Percentiles rank a stretch among this genome's conserved stretches.
These are phyloP conservation scores for Cercospora sp. DNA, from an alignment of 2,329 filamentous ascomycete genomes.

Conservation along the genomic window DNA sequence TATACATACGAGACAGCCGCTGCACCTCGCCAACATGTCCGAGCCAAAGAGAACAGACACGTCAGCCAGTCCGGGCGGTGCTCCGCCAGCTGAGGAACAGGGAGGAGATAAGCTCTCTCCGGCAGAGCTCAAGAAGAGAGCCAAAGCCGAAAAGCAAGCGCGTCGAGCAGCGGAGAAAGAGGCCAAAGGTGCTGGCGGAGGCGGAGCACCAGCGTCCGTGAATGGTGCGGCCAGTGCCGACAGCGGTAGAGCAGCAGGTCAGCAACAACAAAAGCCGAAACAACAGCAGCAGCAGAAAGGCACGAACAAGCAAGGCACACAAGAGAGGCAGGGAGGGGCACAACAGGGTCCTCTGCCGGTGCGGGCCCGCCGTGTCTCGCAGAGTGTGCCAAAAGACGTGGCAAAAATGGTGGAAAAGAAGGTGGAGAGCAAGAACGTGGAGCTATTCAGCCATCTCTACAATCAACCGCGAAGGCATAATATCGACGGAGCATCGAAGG, in stretches of 20 bases:
- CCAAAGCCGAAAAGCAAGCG: conserved; percentile 89
- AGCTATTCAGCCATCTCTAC: conserved; percentile 70
- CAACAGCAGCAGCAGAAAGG: conserved; percentile 35
- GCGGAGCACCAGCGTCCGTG: conserved; percentile 8
- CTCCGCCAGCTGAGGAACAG: conserved; percentile 19
- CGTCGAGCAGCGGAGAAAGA: conserved; percentile 60
- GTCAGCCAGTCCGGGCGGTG: conserved; percentile 8
- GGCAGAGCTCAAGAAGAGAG: conserved; percentile 83
- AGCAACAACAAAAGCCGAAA: conserved; percentile 28
- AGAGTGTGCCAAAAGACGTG: conserved; percentile 44
- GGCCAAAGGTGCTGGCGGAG: conserved; percentile 22
- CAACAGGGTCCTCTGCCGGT: conserved; percentile 36
- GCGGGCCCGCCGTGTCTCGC: conserved; percentile 24
- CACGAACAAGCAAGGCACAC: conserved; percentile 36
- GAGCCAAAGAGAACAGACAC: conserved; percentile 21
- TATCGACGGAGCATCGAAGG: conserved; percentile 62
- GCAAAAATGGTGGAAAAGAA: conserved; percentile 52
- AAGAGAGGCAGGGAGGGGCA: conserved; percentile 30
- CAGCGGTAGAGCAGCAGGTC: conserved; percentile 9
- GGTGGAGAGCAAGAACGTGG: conserved; percentile 59
- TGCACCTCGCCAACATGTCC: conserved; percentile 18
- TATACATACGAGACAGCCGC: background rate
- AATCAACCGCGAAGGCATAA: conserved; percentile 69
- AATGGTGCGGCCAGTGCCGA: conserved; percentile 24
- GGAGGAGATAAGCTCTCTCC: conserved; percentile 60